Conservation (phyloP, 192 early-diverging fungal genomes). For the Dissophora ornata region DNA sequence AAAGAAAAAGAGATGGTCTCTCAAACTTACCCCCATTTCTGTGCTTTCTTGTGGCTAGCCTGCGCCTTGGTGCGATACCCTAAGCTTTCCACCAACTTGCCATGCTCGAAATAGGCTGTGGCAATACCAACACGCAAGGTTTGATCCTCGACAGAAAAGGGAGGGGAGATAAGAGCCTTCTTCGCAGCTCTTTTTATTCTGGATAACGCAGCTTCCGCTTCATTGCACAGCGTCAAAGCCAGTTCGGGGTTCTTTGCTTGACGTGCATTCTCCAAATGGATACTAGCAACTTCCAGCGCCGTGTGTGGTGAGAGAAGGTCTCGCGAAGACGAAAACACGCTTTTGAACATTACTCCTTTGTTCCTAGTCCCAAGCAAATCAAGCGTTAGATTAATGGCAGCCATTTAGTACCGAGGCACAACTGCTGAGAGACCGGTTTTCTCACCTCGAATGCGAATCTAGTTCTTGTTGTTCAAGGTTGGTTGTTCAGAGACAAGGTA, state of each 20-base stretch:
- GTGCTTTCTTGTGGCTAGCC: constrained; percentile 24
- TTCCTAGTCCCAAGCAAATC: too few species aligned
- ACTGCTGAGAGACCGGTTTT: too few species aligned
- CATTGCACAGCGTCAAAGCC: constrained; percentile 27
- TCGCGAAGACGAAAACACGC: constrained; percentile 11
- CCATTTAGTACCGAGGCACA: too few species aligned
- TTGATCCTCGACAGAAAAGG: constrained; percentile 20
- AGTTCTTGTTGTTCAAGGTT: too few species aligned
- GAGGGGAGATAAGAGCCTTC: not conserved
- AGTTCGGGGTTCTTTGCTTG: constrained; percentile 21
- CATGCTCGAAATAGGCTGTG: constrained; percentile 21
- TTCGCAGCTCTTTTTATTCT: constrained; percentile 29
- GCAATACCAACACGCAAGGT: constrained; percentile 17
- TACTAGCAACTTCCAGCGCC: constrained; percentile 28
- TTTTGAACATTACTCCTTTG: constrained; percentile 14
- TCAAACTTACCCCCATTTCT: constrained; percentile 24
- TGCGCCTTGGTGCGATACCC: constrained; percentile 18
- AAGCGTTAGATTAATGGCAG: too few species aligned
- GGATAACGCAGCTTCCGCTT: constrained; percentile 33
- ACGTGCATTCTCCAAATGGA: constrained; percentile 24
- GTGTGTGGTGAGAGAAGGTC: constrained; percentile 25
- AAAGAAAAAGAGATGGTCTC: constrained; percentile 9
- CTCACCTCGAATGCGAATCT: too few species aligned
- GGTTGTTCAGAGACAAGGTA: too few species aligned
- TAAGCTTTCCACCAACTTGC: constrained; percentile 12